Evolutionary conservation across 2,329 filamentous ascomycete genomes (phyloP).

Genomic region (Pleochaeta shiraiana): DNA sequence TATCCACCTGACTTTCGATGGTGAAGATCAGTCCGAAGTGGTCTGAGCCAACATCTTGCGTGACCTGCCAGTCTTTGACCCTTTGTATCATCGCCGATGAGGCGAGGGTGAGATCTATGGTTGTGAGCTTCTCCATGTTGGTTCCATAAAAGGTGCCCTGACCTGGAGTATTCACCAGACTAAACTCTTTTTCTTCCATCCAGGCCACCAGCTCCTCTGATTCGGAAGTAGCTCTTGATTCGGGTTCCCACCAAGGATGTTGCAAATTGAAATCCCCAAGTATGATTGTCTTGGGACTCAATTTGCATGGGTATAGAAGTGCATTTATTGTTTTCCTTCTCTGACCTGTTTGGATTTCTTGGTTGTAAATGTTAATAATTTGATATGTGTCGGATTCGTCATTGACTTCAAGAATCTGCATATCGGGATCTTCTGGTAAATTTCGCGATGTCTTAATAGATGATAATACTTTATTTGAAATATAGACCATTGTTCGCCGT

Average conservation of each 20-base stretch:
- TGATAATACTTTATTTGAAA: neutral
- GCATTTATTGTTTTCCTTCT: neutral
- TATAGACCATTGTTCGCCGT: neutral
- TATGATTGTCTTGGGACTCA: neutral
- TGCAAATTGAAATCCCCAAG: neutral
- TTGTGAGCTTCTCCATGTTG: neutral
- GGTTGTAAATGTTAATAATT: neutral
- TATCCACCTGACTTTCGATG: neutral
- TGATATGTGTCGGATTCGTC: neutral
- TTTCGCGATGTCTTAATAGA: neutral
- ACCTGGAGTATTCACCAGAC: neutral
- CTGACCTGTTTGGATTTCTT: neutral
- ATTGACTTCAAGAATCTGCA: neutral
- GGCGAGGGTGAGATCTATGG: neutral
- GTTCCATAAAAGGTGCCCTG: neutral
- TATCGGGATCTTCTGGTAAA: neutral
- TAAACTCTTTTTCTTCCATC: neutral
- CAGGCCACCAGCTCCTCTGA: neutral
- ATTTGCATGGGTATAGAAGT: neutral
- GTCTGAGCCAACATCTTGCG: neutral
- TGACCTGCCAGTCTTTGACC: neutral
- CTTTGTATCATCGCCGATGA: neutral
- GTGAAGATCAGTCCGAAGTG: neutral
- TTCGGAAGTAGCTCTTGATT: neutral
- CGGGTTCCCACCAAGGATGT: neutral